These are phyloP conservation scores for Colletotrichum nymphaeae DNA, from an alignment of 2,329 filamentous ascomycete species.

Conservation along the genomic window DNA sequence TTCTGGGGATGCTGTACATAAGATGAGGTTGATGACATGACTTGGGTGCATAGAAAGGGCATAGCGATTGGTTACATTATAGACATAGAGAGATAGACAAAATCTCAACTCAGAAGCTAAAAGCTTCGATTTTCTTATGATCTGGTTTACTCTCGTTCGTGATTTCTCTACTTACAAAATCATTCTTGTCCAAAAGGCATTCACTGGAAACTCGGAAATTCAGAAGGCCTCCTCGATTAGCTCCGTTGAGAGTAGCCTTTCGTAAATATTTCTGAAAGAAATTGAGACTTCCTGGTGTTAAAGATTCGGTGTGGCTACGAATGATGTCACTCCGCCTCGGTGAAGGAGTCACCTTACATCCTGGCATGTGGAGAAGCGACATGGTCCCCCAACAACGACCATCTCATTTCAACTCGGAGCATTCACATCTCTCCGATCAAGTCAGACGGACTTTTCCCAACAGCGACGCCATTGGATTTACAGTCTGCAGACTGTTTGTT, in stretches of 20 bases:
- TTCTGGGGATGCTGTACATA: slow-evolving; percentile 11
- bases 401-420: neutral
- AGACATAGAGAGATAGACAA: slow-evolving; percentile 22
- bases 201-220: too few species aligned
- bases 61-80: slow-evolving; percentile 33
- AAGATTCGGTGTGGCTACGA: neutral
- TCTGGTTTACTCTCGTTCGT: neutral
- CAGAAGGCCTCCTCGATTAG: too few species aligned
- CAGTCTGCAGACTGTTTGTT: neutral
- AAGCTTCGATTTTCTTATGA: neutral
- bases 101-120: neutral
- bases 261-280: neutral
- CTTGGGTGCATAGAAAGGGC: slow-evolving; percentile 22
- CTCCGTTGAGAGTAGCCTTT: neutral
- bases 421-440: neutral
- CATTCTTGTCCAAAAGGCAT: too few species aligned
- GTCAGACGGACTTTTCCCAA: neutral
- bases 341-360: neutral
- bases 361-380: neutral
- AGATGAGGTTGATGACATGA: slow-evolving; percentile 27
- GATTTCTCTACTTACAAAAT: neutral
- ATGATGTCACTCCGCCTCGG: slow-evolving; percentile 17
- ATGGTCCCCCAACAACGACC: neutral
- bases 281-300: neutral
- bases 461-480: neutral